phyloP scores from a whole-genome alignment of 2,329 filamentous ascomycete species.

The Cercospora sojina region DNA sequence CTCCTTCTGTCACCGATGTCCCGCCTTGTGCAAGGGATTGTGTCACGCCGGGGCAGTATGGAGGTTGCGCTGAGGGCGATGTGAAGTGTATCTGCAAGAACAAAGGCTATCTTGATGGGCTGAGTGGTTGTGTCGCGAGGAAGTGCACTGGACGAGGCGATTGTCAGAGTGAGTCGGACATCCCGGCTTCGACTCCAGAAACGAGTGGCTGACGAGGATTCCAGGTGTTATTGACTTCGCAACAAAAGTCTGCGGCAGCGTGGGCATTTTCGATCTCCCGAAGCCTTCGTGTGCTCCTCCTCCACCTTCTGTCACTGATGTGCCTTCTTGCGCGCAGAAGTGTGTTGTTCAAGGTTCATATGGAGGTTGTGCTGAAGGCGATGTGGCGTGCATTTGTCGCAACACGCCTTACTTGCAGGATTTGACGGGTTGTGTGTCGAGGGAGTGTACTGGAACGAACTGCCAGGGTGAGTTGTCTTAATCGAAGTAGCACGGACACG shows the following conservation, averaged over 20 bases:
- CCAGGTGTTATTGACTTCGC: neutral
- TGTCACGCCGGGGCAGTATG: neutral
- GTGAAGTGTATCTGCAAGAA: slow-evolving; percentile 7
- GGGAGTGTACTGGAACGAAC: neutral
- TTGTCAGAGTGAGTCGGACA: neutral
- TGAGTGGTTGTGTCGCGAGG: neutral
- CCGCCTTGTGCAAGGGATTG: slow-evolving; percentile 2
- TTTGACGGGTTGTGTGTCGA: neutral
- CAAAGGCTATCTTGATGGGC: neutral
- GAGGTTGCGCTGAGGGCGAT: slow-evolving; percentile 5
- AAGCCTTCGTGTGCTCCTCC: neutral
- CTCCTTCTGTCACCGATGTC: slow-evolving; percentile 4
- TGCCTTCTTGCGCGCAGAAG: neutral
- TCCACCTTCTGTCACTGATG: neutral
- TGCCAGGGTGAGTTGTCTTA: neutral
- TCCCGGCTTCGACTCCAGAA: no score
- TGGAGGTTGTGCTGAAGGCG: neutral
- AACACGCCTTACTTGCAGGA: slow-evolving; percentile 1
- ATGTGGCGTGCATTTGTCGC: slow-evolving; percentile 10
- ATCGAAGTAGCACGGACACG: neutral
- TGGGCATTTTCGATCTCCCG: neutral
- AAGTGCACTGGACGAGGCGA: neutral
- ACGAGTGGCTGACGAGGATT: neutral
- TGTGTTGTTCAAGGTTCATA: neutral
- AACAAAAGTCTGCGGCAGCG: neutral